These are phyloP conservation scores for Curvularia spicifera DNA, from an alignment of 2,329 filamentous ascomycete genomes.

Conservation along the genomic window DNA sequence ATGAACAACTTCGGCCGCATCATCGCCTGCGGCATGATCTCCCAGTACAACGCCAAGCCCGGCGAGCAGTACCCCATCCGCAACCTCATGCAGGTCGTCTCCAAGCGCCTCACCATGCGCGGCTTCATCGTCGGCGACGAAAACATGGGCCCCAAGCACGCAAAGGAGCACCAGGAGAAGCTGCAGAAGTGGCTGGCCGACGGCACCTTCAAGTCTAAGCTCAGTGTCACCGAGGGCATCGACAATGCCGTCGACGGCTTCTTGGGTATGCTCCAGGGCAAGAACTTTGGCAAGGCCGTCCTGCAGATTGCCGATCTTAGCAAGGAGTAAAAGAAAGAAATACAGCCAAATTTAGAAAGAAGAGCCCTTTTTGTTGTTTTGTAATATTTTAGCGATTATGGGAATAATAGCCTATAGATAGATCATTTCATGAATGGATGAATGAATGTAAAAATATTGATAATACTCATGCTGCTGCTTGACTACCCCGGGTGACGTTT, in stretches of 20 bases:
- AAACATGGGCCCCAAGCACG: constrained; percentile 70
- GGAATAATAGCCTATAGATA: too few relatives aligned
- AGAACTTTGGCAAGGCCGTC: constrained; percentile 88
- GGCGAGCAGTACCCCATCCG: constrained; percentile 69
- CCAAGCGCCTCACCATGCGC: constrained; percentile 71
- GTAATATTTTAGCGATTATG: too few relatives aligned
- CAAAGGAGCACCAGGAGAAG: constrained; percentile 75
- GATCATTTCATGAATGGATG: too few relatives aligned
- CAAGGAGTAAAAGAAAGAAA: constrained; percentile 26
- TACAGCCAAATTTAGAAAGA: too few relatives aligned
- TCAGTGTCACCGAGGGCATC: constrained; percentile 74
- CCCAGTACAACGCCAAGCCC: constrained; percentile 71
- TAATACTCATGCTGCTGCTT: not conserved
- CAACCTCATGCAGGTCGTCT: constrained; percentile 69
- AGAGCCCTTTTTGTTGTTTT: not conserved
- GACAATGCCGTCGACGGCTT: constrained; percentile 77
- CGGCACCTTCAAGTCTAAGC: constrained; percentile 73
- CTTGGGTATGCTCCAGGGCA: constrained; percentile 74
- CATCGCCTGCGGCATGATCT: constrained; percentile 69
- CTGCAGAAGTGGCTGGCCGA: constrained; percentile 78
- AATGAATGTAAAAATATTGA: not conserved
- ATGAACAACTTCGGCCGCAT: constrained; percentile 73
- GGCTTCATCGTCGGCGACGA: constrained; percentile 77
- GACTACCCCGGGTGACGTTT: too few relatives aligned
- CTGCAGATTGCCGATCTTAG: constrained; percentile 64